These are phyloP conservation scores for Fomes fomentarius DNA, from an alignment of 1,284 basidiomycete genomes.

Conservation along the genomic window DNA sequence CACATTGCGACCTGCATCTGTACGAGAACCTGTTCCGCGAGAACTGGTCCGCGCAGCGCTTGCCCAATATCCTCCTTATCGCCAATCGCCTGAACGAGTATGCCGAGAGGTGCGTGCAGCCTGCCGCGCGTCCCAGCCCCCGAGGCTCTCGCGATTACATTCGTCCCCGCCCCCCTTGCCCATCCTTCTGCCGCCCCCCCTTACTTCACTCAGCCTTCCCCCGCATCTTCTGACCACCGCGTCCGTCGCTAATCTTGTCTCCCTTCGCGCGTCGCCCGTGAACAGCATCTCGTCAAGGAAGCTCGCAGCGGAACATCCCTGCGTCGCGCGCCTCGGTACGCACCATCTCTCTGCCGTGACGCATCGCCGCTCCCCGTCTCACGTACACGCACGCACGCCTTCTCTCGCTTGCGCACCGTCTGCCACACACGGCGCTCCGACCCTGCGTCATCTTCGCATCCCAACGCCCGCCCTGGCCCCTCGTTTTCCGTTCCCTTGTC, in stretches of 20 bases:
- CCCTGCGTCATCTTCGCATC: background rate
- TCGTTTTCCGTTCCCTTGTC: background rate
- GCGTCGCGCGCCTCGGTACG: slow-evolving; percentile 42
- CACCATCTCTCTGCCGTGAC: slow-evolving; percentile 2
- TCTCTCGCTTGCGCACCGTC: background rate
- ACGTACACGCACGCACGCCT: background rate
- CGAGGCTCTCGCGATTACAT: slow-evolving; percentile 14
- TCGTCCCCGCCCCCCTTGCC: background rate
- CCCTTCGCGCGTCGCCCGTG: slow-evolving; percentile 7
- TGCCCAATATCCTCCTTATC: slow-evolving; percentile 45
- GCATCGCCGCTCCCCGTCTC: background rate
- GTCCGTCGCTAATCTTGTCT: slow-evolving; percentile 8
- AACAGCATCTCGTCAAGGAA: slow-evolving; percentile 38
- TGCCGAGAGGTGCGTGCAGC: slow-evolving; percentile 49
- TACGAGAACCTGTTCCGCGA: slow-evolving; percentile 66
- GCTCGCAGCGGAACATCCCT: slow-evolving; percentile 38
- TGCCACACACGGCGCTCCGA: background rate
- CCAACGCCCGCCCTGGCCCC: background rate
- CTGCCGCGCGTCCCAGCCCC: slow-evolving; percentile 6
- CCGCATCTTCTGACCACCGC: background rate
- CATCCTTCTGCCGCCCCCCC: slow-evolving; percentile 4
- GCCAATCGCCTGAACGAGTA: slow-evolving; percentile 51
- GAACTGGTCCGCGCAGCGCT: slow-evolving; percentile 54
- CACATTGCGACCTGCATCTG: slow-evolving; percentile 71
- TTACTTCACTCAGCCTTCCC: slow-evolving; percentile 5